Base-by-base conservation (phyloP, 192 early-diverging fungal species). In the Coemansia sp. region DNA sequence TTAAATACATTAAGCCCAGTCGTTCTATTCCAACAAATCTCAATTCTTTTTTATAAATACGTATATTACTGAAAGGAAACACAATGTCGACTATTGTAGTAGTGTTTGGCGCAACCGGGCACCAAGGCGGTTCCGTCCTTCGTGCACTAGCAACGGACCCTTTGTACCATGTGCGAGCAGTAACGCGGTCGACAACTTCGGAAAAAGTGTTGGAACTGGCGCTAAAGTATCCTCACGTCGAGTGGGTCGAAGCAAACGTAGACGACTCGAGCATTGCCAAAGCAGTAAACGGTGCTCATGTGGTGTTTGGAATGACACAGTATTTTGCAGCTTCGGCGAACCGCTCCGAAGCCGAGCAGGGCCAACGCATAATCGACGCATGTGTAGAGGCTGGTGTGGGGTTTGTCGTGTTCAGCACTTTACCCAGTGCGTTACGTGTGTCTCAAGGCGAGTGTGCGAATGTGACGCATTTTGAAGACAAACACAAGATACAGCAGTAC, bases 251-350 rank as follows among this genome's bases (percentile, higher is more conserved):
- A 21, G 69, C 50, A 60, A 4, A n/a, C 40, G 40, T n/a, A 14
- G 20, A 38, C 7, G 22, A 20, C 15, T 4, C 17, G 1, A 56
- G 37, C 15, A 4, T 71, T 10, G n/a, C 2, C 0, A 26, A n/a
- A 23, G 69, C 69, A 19, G 52, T 71, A 3, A 28, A 42, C 2
- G 11, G 25, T 19, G 69, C 69, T 23, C 28, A 60, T 11, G 17
- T 65, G 9, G 69, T 71, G 26, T 71, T 71, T 40, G 69, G 57
- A 12, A 61, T 71, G 22, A 71, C 69, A 5, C 69, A 66, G 37
- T 66, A 50, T 25, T 51, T 59, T 46, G 25, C 20, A 52, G 17
- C 50, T 9, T 25, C 50, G 4, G 46, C 59, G 49, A 34, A 37
- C 23, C 48, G 19, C 21, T 22, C 55, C 7, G 55, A 49, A 14